phyloP scores from a whole-genome alignment of 2,329 filamentous ascomycete genomes.

The Colletotrichum cuscutae region DNA sequence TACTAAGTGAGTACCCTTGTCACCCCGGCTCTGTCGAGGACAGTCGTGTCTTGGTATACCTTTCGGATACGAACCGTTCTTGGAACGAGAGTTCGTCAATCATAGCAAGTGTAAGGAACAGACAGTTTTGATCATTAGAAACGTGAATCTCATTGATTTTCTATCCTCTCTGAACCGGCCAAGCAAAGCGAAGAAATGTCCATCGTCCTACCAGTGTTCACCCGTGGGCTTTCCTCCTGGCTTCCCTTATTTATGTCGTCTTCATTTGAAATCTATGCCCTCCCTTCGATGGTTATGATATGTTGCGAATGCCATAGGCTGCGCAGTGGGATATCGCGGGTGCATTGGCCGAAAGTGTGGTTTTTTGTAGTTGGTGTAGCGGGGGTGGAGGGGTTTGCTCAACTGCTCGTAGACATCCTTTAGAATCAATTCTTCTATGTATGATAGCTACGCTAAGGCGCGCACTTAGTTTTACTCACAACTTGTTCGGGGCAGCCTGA shows the following conservation, averaged over 20 bases:
- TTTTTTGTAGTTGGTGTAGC: slow-evolving; percentile 15
- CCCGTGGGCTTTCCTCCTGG: slow-evolving; percentile 13
- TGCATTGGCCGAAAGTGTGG: slow-evolving; percentile 18
- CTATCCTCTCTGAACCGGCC: slow-evolving; percentile 23
- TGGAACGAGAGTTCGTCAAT: neutral
- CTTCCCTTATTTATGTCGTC: slow-evolving; percentile 32
- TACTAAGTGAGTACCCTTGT: neutral
- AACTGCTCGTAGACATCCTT: slow-evolving; percentile 31
- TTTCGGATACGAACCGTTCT: too few species aligned
- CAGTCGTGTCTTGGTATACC: neutral
- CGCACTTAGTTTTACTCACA: slow-evolving; percentile 67
- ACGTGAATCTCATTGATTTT: slow-evolving; percentile 34
- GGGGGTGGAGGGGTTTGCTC: slow-evolving; percentile 11
- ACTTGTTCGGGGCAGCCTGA: slow-evolving; percentile 74
- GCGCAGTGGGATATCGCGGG: slow-evolving; percentile 21
- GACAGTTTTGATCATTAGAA: slow-evolving; percentile 11
- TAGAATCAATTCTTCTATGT: slow-evolving; percentile 36
- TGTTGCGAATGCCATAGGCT: slow-evolving; percentile 10
- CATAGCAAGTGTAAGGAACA: neutral
- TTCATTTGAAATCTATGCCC: slow-evolving; percentile 29
- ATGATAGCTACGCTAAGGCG: slow-evolving; percentile 29
- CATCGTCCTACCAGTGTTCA: slow-evolving; percentile 24
- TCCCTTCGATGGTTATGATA: slow-evolving; percentile 35
- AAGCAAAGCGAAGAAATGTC: slow-evolving; percentile 28
- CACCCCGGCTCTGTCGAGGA: neutral